phyloP scores from a whole-genome alignment of 306 rosid genomes.

The Vicia faba region DNA sequence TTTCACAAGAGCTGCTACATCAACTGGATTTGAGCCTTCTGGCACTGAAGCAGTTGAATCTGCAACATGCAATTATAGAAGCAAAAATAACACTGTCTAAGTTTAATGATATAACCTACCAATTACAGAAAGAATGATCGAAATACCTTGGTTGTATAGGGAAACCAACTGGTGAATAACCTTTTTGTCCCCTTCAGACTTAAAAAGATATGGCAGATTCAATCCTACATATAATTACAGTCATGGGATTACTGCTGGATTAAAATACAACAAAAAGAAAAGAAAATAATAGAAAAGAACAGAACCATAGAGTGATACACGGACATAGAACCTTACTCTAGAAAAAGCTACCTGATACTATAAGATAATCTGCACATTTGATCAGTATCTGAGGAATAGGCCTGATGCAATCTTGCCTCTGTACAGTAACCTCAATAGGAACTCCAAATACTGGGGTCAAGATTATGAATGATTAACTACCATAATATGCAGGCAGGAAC shows the following conservation, averaged over 20 bases:
- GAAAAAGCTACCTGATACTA: constrained; percentile 75
- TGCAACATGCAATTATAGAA: constrained; percentile 41
- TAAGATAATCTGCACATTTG: constrained; percentile 84
- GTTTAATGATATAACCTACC: constrained; percentile 32
- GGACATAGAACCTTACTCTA: constrained; percentile 34
- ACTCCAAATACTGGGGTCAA: constrained; percentile 83
- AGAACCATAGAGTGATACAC: neutral
- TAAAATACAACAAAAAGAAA: constrained; percentile 19
- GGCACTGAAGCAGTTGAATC: constrained; percentile 77
- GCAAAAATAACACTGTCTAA: constrained; percentile 26
- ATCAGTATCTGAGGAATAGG: constrained; percentile 82
- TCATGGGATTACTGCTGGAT: constrained; percentile 22
- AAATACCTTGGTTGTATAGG: constrained; percentile 81
- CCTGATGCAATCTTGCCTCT: constrained; percentile 72
- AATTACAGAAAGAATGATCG: constrained; percentile 26
- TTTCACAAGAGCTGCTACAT: constrained; percentile 81
- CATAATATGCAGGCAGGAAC: constrained; percentile 15
- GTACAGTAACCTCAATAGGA: constrained; percentile 80
- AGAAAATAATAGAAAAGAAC: neutral
- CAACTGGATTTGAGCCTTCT: constrained; percentile 78
- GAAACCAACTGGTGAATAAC: constrained; percentile 83
- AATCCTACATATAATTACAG: constrained; percentile 58
- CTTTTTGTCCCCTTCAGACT: constrained; percentile 82
- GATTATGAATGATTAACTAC: constrained; percentile 27
- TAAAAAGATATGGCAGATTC: constrained; percentile 70